A percentile compares a stretch with the other conserved stretches of the same genome.
Conservation (phyloP, 306 rosid genomes). For the Ochetophila trinervis region DNA sequence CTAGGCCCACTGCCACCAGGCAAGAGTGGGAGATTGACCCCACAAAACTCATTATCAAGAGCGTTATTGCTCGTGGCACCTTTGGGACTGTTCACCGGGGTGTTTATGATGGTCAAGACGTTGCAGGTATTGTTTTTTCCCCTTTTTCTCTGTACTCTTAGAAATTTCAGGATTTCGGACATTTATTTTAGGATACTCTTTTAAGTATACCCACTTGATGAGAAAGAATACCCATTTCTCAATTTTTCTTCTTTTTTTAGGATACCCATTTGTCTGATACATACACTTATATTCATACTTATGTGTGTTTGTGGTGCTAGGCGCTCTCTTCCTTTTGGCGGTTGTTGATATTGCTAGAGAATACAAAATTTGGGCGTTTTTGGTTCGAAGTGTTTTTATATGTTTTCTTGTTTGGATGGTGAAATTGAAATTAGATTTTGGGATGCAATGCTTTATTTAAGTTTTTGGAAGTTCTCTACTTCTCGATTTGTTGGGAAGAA, state of each 20-base stretch:
- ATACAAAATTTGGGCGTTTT: not conserved
- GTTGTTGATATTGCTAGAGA: conserved; percentile 5
- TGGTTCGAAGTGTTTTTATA: too few species aligned
- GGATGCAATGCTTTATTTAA: not conserved
- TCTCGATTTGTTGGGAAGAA: not conserved
- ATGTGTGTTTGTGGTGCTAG: not conserved
- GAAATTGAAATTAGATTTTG: not conserved
- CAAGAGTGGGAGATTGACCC: conserved; percentile 99
- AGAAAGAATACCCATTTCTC: conserved; percentile 18
- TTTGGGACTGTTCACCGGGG: conserved; percentile 99
- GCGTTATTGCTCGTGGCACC: conserved; percentile 90
- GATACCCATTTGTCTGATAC: conserved; percentile 12
- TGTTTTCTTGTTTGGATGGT: not conserved
- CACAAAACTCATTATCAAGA: conserved; percentile 72
- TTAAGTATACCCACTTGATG: conserved; percentile 9
- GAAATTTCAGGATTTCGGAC: not conserved
- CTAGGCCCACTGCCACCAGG: conserved; percentile 44
- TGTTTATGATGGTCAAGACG: conserved; percentile 84
- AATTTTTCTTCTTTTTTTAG: conserved; percentile 4
- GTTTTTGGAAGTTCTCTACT: not conserved
- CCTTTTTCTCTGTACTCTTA: conserved; percentile 3
- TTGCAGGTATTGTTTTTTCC: conserved; percentile 53
- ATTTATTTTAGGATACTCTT: not conserved
- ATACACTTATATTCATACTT: not conserved
- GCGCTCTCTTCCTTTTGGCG: not conserved